phyloP scores from a whole-genome alignment of 108 stramenopile genomes.

The Cyclostephanos invisitatus region DNA sequence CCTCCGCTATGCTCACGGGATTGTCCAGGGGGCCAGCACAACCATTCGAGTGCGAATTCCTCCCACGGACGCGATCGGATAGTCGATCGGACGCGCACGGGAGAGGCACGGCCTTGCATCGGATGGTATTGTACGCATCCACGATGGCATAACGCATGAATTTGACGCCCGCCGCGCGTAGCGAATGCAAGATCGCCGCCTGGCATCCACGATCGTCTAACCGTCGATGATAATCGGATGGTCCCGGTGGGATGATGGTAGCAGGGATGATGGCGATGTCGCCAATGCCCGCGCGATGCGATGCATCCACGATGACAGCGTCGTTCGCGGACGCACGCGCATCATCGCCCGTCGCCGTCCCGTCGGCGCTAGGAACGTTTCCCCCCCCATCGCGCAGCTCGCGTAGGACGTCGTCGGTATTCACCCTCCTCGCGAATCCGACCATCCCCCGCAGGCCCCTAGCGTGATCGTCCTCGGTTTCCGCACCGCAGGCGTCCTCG shows the following conservation, averaged over 20 bases:
- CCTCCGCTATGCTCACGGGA: constrained; percentile 63
- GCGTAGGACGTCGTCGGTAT: constrained; percentile 53
- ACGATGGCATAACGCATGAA: constrained; percentile 69
- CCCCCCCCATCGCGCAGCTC: constrained; percentile 36
- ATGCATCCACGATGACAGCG: not conserved
- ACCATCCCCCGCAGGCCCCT: constrained; percentile 67
- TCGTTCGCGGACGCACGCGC: constrained; percentile 15
- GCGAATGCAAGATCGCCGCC: constrained; percentile 62
- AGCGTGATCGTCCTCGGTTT: constrained; percentile 43
- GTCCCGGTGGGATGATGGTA: constrained; percentile 6
- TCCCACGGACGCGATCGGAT: constrained; percentile 5
- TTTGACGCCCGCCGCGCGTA: constrained; percentile 70
- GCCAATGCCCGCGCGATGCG: not conserved
- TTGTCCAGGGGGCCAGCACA: constrained; percentile 25
- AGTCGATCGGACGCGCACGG: constrained; percentile 28
- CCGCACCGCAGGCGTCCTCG: constrained; percentile 76
- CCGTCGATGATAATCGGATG: constrained; percentile 25
- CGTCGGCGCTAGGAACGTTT: not conserved
- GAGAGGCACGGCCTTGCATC: constrained; percentile 68
- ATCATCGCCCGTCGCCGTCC: constrained; percentile 10
- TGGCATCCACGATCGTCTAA: constrained; percentile 17
- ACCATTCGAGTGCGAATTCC: not conserved
- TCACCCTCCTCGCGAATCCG: constrained; percentile 59
- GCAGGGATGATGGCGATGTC: constrained; percentile 7
- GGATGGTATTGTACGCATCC: constrained; percentile 71